Evolutionary conservation across 1,139 yeast genomes (phyloP).

Genomic region (Taphrina betulina): DNA sequence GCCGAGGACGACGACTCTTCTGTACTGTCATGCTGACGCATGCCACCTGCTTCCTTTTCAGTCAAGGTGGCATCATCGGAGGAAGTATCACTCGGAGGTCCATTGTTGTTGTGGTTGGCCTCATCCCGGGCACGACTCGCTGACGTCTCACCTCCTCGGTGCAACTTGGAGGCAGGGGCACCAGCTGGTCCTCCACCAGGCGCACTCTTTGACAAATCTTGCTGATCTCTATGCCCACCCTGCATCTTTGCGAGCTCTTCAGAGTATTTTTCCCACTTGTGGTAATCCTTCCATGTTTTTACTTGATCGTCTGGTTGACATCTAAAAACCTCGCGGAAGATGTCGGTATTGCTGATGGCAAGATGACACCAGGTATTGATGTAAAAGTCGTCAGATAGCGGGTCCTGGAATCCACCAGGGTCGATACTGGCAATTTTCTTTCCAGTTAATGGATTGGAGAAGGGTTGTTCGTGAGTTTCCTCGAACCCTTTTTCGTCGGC

Average conservation of each 20-base stretch:
- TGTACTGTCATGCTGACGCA: neutral
- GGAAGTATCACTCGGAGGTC: slow-evolving; percentile 3
- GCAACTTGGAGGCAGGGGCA: slow-evolving; percentile 29
- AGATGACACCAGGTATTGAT: slow-evolving; percentile 85
- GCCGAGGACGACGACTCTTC: neutral
- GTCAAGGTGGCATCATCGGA: slow-evolving; percentile 5
- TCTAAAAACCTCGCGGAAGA: slow-evolving; percentile 82
- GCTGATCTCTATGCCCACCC: slow-evolving; percentile 41
- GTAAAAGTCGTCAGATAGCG: slow-evolving; percentile 70
- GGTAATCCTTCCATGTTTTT: slow-evolving; percentile 84
- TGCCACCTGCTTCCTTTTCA: slow-evolving; percentile 4
- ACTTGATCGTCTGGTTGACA: slow-evolving; percentile 93
- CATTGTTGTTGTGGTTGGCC: slow-evolving; percentile 2
- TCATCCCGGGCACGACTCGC: slow-evolving; percentile 14
- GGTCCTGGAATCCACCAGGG: slow-evolving; percentile 87
- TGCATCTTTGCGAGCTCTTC: slow-evolving; percentile 46
- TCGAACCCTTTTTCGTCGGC: slow-evolving; percentile 4
- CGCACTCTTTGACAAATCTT: slow-evolving; percentile 25
- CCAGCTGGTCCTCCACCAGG: slow-evolving; percentile 33
- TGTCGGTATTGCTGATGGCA: slow-evolving; percentile 78
- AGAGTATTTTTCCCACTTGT: slow-evolving; percentile 52
- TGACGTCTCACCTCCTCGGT: slow-evolving; percentile 20
- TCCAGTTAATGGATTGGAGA: slow-evolving; percentile 32
- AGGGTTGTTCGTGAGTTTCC: slow-evolving; percentile 25
- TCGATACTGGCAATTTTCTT: slow-evolving; percentile 55